These are phyloP conservation scores for Candida hungchunana DNA, from an alignment of 805 yeast genomes.

Conservation along the genomic window DNA sequence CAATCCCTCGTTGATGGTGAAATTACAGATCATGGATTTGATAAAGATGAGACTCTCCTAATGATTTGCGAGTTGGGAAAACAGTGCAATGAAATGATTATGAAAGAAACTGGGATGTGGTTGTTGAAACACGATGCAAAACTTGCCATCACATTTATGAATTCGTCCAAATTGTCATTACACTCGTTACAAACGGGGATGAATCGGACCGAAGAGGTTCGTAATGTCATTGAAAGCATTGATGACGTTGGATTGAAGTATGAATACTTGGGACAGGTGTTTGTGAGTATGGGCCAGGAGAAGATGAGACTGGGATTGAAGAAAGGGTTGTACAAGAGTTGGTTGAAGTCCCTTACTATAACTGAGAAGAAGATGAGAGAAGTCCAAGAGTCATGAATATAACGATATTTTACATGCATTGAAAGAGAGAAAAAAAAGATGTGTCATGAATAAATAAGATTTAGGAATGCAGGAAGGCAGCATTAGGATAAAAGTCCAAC, in stretches of 20 bases:
- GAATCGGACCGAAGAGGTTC: slow-evolving; percentile 16
- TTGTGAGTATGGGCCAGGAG: slow-evolving; percentile 21
- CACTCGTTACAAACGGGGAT: slow-evolving; percentile 10
- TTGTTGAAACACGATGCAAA: slow-evolving; percentile 19
- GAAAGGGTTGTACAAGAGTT: slow-evolving; percentile 17
- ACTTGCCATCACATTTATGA: slow-evolving; percentile 21
- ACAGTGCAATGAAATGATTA: slow-evolving; percentile 10
- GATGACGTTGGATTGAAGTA: slow-evolving; percentile 18
- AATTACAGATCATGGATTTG: slow-evolving; percentile 8
- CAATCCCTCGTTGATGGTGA: slow-evolving; percentile 15
- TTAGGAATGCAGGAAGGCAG: slow-evolving; percentile 27
- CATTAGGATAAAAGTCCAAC: slow-evolving; percentile 73
- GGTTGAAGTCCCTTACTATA: slow-evolving; percentile 6
- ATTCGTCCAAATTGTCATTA: slow-evolving; percentile 13
- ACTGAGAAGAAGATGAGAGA: slow-evolving; percentile 8
- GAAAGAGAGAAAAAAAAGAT: not conserved
- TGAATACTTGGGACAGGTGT: slow-evolving; percentile 19
- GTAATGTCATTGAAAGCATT: slow-evolving; percentile 14
- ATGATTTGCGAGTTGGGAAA: slow-evolving; percentile 12
- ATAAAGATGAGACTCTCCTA: slow-evolving; percentile 11
- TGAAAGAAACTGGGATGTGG: slow-evolving; percentile 21
- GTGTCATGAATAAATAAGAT: not conserved
- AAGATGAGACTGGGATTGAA: slow-evolving; percentile 12
- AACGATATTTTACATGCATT: too few relatives aligned
- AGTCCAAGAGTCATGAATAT: too few relatives aligned